Evolutionary conservation across 768 basidiomycete species (phyloP).

Genomic region (Lentinus brumalis): DNA sequence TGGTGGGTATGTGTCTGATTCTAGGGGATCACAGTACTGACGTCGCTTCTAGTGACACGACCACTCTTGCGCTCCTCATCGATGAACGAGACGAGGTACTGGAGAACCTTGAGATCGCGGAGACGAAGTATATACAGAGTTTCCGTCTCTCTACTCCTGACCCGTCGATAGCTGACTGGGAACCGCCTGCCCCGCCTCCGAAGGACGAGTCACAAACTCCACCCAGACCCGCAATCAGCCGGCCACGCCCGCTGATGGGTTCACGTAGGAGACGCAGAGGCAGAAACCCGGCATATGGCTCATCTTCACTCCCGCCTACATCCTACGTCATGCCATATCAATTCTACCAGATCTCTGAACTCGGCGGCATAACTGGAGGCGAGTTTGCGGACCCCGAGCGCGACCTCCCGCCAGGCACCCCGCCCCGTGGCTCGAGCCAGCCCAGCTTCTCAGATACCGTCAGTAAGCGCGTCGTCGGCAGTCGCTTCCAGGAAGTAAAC

Average conservation of each 20-base stretch:
- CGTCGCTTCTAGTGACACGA: constrained; percentile 58
- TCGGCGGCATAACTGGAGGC: constrained; percentile 63
- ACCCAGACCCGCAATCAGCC: constrained; percentile 59
- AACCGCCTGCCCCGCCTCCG: constrained; percentile 33
- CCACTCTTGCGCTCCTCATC: constrained; percentile 65
- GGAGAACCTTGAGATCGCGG: constrained; percentile 80
- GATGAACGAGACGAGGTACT: constrained; percentile 75
- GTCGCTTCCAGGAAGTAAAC: constrained; percentile 73
- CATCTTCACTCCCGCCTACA: constrained; percentile 72
- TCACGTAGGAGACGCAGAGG: constrained; percentile 48
- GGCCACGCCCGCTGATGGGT: constrained; percentile 56
- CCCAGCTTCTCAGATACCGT: constrained; percentile 60
- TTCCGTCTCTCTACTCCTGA: constrained; percentile 75
- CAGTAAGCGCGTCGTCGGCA: constrained; percentile 63
- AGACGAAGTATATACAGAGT: constrained; percentile 75
- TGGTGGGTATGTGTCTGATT: constrained; percentile 46
- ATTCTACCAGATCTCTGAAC: constrained; percentile 72
- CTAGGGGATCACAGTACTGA: constrained; percentile 7
- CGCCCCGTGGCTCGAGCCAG: constrained; percentile 17
- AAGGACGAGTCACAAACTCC: constrained; percentile 43
- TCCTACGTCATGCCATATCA: constrained; percentile 80
- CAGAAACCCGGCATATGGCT: constrained; percentile 62
- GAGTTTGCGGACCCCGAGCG: constrained; percentile 51
- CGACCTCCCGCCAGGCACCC: constrained; percentile 16
- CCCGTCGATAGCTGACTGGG: constrained; percentile 61